These are phyloP conservation scores for Ogataea paraovalis DNA, from an alignment of 805 yeast species.

Conservation along the genomic window DNA sequence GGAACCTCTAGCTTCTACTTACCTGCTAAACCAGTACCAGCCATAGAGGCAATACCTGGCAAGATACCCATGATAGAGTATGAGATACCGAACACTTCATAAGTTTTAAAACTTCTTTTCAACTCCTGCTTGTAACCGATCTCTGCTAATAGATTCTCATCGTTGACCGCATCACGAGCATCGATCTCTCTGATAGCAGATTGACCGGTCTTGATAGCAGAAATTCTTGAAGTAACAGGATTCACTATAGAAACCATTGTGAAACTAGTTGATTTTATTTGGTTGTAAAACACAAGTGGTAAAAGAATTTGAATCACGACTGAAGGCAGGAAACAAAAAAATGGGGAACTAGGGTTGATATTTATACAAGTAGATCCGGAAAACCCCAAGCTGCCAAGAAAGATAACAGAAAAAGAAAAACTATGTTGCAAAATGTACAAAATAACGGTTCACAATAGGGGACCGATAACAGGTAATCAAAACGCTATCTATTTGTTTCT, in stretches of 20 bases:
- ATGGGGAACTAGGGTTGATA: not conserved
- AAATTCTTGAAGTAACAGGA: not conserved
- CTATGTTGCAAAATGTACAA: not conserved
- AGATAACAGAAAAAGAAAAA: no score
- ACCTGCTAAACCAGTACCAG: conserved; percentile 44
- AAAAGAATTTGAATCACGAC: not conserved
- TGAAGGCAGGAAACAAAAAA: not conserved
- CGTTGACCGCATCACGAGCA: conserved; percentile 24
- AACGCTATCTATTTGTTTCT: not conserved
- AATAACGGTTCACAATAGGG: not conserved
- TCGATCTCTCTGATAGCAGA: conserved; percentile 27
- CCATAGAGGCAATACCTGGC: conserved; percentile 57
- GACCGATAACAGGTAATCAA: not conserved
- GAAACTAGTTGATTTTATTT: not conserved
- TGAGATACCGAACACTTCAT: conserved; percentile 68
- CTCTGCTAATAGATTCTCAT: conserved; percentile 40
- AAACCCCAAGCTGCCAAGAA: no score
- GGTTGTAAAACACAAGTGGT: not conserved
- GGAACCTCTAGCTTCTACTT: no score
- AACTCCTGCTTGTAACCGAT: conserved; percentile 72
- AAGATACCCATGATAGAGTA: conserved; percentile 69
- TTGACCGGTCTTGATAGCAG: conserved; percentile 21
- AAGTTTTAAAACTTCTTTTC: conserved; percentile 53
- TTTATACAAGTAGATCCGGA: not conserved
- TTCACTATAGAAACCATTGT: not conserved